phyloP scores from a whole-genome alignment of 495 filamentous ascomycete genomes.

The Melanomma pulvis-pyrius region DNA sequence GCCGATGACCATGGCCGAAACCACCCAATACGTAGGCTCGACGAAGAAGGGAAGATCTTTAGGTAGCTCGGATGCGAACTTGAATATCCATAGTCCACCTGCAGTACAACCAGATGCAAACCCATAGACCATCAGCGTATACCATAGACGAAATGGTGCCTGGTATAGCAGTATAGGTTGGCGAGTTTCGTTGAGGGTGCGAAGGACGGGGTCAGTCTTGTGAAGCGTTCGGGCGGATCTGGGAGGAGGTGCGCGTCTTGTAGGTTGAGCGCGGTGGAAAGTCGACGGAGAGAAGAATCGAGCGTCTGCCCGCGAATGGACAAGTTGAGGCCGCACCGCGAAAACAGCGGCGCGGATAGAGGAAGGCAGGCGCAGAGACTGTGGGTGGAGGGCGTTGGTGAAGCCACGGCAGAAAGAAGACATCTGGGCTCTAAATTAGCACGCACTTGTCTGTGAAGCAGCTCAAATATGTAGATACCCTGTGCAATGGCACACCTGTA shows the following conservation, averaged over 20 bases:
- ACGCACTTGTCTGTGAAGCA: not conserved
- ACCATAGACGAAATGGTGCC: constrained; percentile 2
- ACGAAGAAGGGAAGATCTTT: constrained; percentile 28
- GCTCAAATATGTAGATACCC: not conserved
- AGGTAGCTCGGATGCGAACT: constrained; percentile 20
- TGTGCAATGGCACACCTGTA: not conserved
- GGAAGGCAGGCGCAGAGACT: constrained; percentile 28
- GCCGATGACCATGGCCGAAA: constrained; percentile 5
- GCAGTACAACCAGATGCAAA: not conserved
- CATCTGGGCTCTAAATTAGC: not conserved
- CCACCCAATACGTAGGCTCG: constrained; percentile 16
- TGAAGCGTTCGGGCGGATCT: not conserved
- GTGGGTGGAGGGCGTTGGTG: constrained; percentile 15
- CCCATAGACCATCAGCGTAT: constrained; percentile 5
- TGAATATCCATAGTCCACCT: constrained; percentile 9
- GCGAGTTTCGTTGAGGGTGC: constrained; percentile 7
- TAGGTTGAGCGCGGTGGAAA: constrained; percentile 1
- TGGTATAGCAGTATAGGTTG: constrained; percentile 28
- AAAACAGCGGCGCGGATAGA: constrained; percentile 26
- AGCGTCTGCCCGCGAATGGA: not conserved
- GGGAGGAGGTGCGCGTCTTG: not conserved
- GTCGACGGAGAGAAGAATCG: constrained; percentile 11
- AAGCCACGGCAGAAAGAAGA: constrained; percentile 27
- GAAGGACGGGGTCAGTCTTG: constrained; percentile 23
- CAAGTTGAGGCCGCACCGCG: not conserved